Percentiles rank a stretch among this genome's conserved stretches.
Conservation (phyloP, 1,284 basidiomycete species). For the Rhodofomes roseus region DNA sequence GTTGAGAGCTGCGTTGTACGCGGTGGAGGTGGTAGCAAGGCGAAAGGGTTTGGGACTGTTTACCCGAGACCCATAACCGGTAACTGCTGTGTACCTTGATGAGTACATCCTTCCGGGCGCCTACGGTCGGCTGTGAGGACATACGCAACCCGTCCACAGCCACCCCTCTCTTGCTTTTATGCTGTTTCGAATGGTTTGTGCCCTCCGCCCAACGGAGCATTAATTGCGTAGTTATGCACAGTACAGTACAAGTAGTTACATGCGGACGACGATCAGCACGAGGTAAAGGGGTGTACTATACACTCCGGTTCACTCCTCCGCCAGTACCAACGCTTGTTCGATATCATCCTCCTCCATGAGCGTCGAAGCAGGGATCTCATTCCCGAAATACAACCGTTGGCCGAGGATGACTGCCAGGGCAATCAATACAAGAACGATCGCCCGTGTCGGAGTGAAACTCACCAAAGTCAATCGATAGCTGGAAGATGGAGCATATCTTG, state of each 20-base stretch:
- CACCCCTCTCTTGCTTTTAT: background rate
- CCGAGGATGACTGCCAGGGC: conserved; percentile 54
- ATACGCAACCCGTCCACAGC: background rate
- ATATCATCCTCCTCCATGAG: conserved; percentile 62
- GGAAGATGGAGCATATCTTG: conserved; percentile 77
- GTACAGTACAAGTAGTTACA: conserved; percentile 2
- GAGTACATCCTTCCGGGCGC: conserved; percentile 8
- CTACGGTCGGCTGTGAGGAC: background rate
- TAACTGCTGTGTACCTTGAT: conserved; percentile 9
- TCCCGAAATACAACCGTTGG: conserved; percentile 72
- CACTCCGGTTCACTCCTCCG: conserved; percentile 42
- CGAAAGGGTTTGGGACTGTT: conserved; percentile 21
- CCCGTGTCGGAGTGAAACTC: conserved; percentile 22
- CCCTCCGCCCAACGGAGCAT: conserved; percentile 1
- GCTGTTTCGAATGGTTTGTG: too few species aligned
- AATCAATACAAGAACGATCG: background rate
- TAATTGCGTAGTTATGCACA: background rate
- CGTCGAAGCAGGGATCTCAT: conserved; percentile 47
- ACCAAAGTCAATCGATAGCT: conserved; percentile 75
- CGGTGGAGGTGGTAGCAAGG: conserved; percentile 17
- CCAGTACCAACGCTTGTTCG: conserved; percentile 65
- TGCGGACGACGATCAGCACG: background rate
- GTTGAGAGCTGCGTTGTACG: conserved; percentile 25
- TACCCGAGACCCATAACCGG: conserved; percentile 14
- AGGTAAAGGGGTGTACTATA: background rate